A percentile compares a stretch with the other conserved stretches of the same genome.
These are phyloP conservation scores for Lavandula angustifolia DNA, from an alignment of 257 asterid species.

Conservation along the genomic window DNA sequence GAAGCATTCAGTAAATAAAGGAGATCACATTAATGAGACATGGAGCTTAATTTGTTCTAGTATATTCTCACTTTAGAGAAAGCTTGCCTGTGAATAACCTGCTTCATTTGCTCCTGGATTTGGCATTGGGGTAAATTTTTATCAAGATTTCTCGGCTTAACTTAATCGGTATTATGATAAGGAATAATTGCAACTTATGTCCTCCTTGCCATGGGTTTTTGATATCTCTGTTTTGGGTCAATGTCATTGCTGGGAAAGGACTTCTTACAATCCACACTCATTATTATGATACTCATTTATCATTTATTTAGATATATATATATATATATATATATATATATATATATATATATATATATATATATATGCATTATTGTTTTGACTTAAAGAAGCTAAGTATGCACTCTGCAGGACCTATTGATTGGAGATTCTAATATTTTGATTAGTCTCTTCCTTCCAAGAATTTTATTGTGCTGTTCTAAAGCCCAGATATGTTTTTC, in stretches of 20 bases:
- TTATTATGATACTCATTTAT: constrained; percentile 15
- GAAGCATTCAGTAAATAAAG: neutral
- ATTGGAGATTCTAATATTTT: constrained; percentile 10
- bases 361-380: neutral
- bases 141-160: constrained; percentile 19
- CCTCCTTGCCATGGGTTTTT: constrained; percentile 15
- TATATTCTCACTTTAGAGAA: neutral
- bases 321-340: no score
- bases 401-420: neutral
- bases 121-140: constrained; percentile 9
- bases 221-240: neutral
- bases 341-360: no score
- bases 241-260: constrained; percentile 7
- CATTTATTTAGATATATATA: neutral
- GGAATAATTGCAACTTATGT: neutral
- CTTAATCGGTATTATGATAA: neutral
- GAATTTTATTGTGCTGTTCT: neutral
- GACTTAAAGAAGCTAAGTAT: neutral
- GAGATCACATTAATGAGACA: neutral
- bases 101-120: neutral
- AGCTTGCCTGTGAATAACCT: neutral
- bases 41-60: neutral
- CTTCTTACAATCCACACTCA: neutral
- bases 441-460: constrained; percentile 4
- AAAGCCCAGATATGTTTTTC: constrained; percentile 28